phyloP scores from a whole-genome alignment of 306 rosid genomes.

The Lathyrus sativus region DNA sequence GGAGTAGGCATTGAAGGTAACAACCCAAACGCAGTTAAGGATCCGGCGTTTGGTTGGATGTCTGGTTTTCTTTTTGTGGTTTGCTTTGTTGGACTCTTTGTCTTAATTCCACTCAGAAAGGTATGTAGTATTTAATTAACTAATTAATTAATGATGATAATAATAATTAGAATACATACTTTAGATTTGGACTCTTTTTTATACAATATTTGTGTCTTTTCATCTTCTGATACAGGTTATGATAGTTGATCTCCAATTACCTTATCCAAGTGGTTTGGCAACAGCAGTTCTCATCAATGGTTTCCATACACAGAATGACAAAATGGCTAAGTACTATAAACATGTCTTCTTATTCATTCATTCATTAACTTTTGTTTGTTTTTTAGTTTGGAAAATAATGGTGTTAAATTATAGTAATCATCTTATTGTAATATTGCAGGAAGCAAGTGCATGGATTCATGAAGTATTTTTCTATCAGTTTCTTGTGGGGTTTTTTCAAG shows the following conservation, averaged over 20 bases:
- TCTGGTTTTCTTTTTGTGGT: conserved; percentile 72
- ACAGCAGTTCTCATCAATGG: conserved; percentile 97
- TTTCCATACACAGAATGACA: conserved; percentile 84
- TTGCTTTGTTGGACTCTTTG: conserved; percentile 95
- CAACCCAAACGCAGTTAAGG: conserved; percentile 52
- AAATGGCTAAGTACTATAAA: conserved; percentile 73
- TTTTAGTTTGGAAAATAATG: conserved; percentile 1
- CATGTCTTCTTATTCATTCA: conserved; percentile 1
- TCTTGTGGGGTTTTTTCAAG: conserved; percentile 88
- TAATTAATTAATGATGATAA: neutral
- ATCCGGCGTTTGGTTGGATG: conserved; percentile 96
- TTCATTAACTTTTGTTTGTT: neutral
- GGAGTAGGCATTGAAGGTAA: conserved; percentile 73
- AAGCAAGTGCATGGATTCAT: conserved; percentile 78
- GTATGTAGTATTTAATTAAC: conserved; percentile 31
- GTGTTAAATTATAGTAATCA: neutral
- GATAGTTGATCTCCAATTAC: conserved; percentile 85
- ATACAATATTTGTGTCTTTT: neutral
- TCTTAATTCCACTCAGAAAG: conserved; percentile 91
- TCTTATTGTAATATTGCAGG: conserved; percentile 50
- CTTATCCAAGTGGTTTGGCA: conserved; percentile 94
- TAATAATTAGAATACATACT: neutral
- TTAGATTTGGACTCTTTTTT: neutral
- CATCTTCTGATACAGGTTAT: conserved; percentile 57
- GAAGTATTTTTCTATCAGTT: conserved; percentile 77